Evolutionary conservation across 345 rosid species (phyloP), one percentile per base, ranked within the genome.

Genomic region (Eucalyptus tenuipes): DNA sequence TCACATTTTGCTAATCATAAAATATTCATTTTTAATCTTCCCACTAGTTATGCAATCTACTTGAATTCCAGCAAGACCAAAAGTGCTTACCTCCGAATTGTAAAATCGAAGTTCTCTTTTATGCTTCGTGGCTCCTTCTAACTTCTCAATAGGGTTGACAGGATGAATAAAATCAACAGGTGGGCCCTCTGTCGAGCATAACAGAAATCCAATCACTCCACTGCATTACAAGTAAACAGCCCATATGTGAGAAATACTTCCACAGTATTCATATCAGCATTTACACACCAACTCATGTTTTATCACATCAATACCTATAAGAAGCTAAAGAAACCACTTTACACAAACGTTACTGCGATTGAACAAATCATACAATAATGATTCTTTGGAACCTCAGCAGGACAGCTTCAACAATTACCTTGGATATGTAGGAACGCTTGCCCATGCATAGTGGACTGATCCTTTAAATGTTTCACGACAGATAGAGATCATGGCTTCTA

Each of bases 381-480:
- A 49, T n/a, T 29, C 47, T 75, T 20, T 20, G 84, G 59, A 29
- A 87, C 53, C 20, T 49, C 22, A 50, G 75, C 10, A 81, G 24
- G 50, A 20, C 52, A 31, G 25, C 53, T 40, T 24, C 42, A 31
- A 40, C 31, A 75, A 52, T 89, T 89, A 96, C 99, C 99, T 98
- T 89, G 99, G 99, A 94, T 95, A 98, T 61, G 99, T 96, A 29
- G 99, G 99, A 90, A 98, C 98, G 90, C 96, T 97, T 80, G 99
- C 90, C 99, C 99, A 98, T 17, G 99, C 99, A 92, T 98, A 98
- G 45, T 93, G 96, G 48, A 98, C 97, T 89, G 96, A 94, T 79
- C 94, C 98, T 90, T 94, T 97, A 92, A 98, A 98, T 86, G 93
- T 95, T 91, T 94, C 96, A 44, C 89, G 92, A 88, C 99, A 97